Evolutionary conservation across 768 basidiomycete genomes (phyloP), one percentile per base, ranked within the genome.

Genomic region (Mycena crocata): DNA sequence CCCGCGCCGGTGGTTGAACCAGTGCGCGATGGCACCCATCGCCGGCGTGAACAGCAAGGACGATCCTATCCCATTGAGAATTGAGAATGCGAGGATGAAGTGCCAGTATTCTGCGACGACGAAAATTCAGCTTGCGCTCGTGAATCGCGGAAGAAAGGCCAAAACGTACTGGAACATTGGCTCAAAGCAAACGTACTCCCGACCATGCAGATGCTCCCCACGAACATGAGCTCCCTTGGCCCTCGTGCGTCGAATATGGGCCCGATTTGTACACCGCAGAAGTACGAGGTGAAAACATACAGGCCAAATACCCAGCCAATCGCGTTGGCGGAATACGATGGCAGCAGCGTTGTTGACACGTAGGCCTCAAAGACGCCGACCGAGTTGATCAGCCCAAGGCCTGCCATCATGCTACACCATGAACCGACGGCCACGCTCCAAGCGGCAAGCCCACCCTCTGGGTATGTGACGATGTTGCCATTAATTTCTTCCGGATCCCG

Each of bases 1-100:
- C 23, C 45, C 45, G 24, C 45, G 45, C 24, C 45, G 45, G 7
- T 26, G 45, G 45, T 46, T 46, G 45, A 46, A 46, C 45, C 45
- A 46, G 15, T 46, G 45, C 45, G 45, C 45, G 45, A 46, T 46
- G 45, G 45, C 45, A n/a, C n/a, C n/a, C n/a, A n/a, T n/a, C n/a
- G n/a, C n/a, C n/a, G 45, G 45, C 17, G 45, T 46, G 17, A 46
- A 46, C 24, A 46, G 45, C 24, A 46, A 12, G 17, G 45, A 46
- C 24, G 45, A 46, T 7, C 45, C 45, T 23, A 46, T 46, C 2
- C 45, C 45, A 26, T 46, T 46, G 45, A 46, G 45, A 46, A 46
- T 46, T 24, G 45, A 46, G 23, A 46, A 17, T 26, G 45, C 45
- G 45, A 46, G 45, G 45, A 46, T 46, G 28, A 46, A 46, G 45